Conservation (phyloP, 306 rosid genomes). For the Erythrophleum fordii region DNA sequence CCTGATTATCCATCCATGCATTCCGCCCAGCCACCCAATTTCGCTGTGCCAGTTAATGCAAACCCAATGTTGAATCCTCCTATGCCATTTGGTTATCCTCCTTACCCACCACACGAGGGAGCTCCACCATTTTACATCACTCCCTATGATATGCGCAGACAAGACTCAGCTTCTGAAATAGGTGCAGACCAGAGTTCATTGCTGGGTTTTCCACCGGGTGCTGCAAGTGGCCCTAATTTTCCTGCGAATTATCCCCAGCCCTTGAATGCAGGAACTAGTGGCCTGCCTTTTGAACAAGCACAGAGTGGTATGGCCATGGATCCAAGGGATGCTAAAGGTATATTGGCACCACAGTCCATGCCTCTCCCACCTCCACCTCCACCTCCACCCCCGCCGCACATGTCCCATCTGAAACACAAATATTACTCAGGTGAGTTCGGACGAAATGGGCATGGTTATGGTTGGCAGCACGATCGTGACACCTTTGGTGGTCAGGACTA, state of each 20-base stretch:
- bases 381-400: slow-evolving; percentile 48
- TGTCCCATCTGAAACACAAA: slow-evolving; percentile 65
- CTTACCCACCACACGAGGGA: slow-evolving; percentile 71
- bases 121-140: slow-evolving; percentile 72
- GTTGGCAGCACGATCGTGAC: slow-evolving; percentile 82
- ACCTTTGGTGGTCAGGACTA: slow-evolving; percentile 68
- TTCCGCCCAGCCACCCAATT: slow-evolving; percentile 63
- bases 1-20: slow-evolving; percentile 80
- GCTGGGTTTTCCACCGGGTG: slow-evolving; percentile 75
- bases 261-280: slow-evolving; percentile 68
- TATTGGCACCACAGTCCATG: slow-evolving; percentile 77
- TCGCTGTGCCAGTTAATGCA: slow-evolving; percentile 59
- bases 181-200: slow-evolving; percentile 77
- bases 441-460: slow-evolving; percentile 72
- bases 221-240: slow-evolving; percentile 55
- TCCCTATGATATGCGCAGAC: slow-evolving; percentile 74
- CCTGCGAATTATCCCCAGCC: slow-evolving; percentile 64
- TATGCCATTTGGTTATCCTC: slow-evolving; percentile 68
- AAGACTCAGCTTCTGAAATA: slow-evolving; percentile 67
- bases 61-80: slow-evolving; percentile 80
- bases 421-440: slow-evolving; percentile 71
- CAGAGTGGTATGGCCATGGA: slow-evolving; percentile 64
- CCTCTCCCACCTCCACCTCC: slow-evolving; percentile 54
- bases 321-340: slow-evolving; percentile 77
- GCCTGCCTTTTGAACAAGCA: slow-evolving; percentile 66